Percentiles rank a stretch among this genome's conserved stretches.
phyloP scores from a whole-genome alignment of 352 stramenopile species.

The Pythium vanterpoolii region DNA sequence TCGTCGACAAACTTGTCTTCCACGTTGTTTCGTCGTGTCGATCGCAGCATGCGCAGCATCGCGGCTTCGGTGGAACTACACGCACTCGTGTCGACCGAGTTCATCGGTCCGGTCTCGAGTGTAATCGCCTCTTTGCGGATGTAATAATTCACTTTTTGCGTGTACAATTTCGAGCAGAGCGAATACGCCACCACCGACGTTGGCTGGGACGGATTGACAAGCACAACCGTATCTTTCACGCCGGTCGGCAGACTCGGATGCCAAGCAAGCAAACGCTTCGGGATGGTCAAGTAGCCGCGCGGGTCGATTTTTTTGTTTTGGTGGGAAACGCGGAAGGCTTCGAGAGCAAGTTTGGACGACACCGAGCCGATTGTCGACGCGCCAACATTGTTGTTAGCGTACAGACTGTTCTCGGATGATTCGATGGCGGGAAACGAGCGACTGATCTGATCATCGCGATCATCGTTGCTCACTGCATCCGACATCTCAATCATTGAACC shows the following conservation, averaged over 20 bases:
- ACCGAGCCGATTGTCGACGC: constrained; percentile 68
- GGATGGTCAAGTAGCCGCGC: constrained; percentile 71
- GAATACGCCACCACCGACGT: constrained; percentile 87
- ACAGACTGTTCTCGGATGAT: constrained; percentile 37
- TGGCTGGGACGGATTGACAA: constrained; percentile 77
- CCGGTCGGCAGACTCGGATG: constrained; percentile 74
- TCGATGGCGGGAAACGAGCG: constrained; percentile 66
- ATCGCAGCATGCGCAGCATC: constrained; percentile 70
- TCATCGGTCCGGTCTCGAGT: constrained; percentile 32
- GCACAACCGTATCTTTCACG: constrained; percentile 64
- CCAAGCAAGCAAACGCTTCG: constrained; percentile 76
- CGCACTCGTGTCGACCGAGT: constrained; percentile 21
- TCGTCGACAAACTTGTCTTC: constrained; percentile 85
- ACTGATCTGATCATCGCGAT: constrained; percentile 59
- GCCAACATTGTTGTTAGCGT: constrained; percentile 33
- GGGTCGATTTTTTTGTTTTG: constrained; percentile 52
- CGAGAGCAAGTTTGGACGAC: constrained; percentile 53
- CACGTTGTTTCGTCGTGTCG: constrained; percentile 71
- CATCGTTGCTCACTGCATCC: constrained; percentile 59
- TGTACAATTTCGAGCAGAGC: constrained; percentile 82
- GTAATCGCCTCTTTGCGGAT: constrained; percentile 55
- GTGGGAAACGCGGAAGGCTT: constrained; percentile 61
- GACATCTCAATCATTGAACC: constrained; percentile 37
- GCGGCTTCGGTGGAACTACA: constrained; percentile 20
- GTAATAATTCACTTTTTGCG: constrained; percentile 65